Conservation (phyloP, 805 yeast genomes). For the Hanseniaspora singularis region DNA sequence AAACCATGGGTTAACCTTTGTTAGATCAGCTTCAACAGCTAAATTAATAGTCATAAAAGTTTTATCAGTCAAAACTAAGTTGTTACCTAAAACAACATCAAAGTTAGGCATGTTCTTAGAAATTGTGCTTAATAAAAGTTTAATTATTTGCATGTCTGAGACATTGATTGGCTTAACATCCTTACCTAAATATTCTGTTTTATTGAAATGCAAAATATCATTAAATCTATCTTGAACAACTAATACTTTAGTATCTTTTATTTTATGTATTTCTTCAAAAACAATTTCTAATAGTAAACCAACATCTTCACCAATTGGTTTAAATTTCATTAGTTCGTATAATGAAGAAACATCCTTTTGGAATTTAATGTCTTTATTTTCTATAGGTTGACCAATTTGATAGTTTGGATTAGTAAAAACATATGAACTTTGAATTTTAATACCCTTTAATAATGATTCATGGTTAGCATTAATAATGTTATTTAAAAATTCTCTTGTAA, state of each 20-base stretch:
- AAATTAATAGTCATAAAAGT: conserved; percentile 1
- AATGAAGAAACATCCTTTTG: conserved; percentile 28
- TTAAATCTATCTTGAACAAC: conserved; percentile 12
- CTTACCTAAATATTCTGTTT: conserved; percentile 48
- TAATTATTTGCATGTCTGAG: conserved; percentile 52
- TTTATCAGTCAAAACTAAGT: background rate
- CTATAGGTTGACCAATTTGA: conserved; percentile 29
- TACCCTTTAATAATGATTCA: conserved; percentile 26
- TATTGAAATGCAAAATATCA: conserved; percentile 42
- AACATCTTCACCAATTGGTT: conserved; percentile 11
- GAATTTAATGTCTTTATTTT: conserved; percentile 23
- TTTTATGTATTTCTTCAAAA: background rate
- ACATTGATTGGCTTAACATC: conserved; percentile 46
- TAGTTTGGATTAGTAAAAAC: conserved; percentile 17
- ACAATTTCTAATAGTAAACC: conserved; percentile 7
- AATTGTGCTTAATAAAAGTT: conserved; percentile 20
- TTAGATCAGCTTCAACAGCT: conserved; percentile 1
- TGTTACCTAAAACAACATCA: background rate
- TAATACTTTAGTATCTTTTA: background rate
- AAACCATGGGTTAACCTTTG: conserved; percentile 7
- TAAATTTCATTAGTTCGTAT: conserved; percentile 33
- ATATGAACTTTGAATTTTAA: background rate
- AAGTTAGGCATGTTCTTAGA: background rate
- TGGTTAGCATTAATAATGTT: conserved; percentile 40
- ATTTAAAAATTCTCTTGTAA: conserved; percentile 35